Base-by-base conservation (phyloP, 2,329 filamentous ascomycete species). In the Colletotrichum tabaci region DNA sequence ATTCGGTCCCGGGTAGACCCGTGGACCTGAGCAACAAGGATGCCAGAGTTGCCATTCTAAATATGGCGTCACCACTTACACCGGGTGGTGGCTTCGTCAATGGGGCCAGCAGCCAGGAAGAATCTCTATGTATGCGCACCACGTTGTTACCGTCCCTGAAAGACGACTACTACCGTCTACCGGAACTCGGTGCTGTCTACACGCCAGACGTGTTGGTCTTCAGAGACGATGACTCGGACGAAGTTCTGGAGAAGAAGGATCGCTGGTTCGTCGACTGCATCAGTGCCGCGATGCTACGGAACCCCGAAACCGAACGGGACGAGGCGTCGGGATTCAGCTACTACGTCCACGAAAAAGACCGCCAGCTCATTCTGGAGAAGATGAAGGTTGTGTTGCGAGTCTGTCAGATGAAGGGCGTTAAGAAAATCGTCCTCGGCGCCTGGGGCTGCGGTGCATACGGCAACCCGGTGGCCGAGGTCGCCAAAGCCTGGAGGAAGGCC, bases 361-460 rank as follows among this genome's bases (percentile, higher is more conserved):
- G 86, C 2, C 87, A 88, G 49, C 73, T 87, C 10, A 85, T 85
- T 0, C 75, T 84, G 35, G 79, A 80, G 8, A 91, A 91, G 79
- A 91, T 92, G 85, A 82, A 83, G 35, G 84, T 83, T 7, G 88
- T 91, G 1, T 76, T 92, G 77, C 82, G 89, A 1, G 85, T 91
- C 5, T 82, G 84, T 2, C 78, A 82, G 10, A 76, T 80, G 1
- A 85, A 84, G 68, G 85, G 86, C 0, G 82, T 82, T 4, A 82
- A 80, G 47, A 85, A 81, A 66, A 75, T 92, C 0, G 87, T 92
- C 0, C 81, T 92, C 0, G 90, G 90, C 0, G 89, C 90, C 0
- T 92, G 90, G 89, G 90, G 90, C 0, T 91, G 89, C 71, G 90
- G 90, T 3, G 88, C 88, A 0, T 90, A 91, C 68, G 89, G 88